Evolutionary conservation across 2,329 filamentous ascomycete genomes (phyloP).

Genomic region (Fusarium secorum): DNA sequence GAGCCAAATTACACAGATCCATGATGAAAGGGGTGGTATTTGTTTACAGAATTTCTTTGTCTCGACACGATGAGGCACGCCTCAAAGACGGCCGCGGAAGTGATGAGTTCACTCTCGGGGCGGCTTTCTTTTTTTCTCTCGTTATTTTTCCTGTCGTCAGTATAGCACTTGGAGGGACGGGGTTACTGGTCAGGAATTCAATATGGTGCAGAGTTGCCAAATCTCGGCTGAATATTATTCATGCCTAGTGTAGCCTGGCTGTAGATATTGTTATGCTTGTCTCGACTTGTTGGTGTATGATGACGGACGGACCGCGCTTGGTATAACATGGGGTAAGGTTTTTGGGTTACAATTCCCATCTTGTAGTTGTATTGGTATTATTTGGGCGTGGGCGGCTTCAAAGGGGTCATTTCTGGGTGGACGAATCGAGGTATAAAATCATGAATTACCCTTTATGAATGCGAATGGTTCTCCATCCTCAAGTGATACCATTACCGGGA

Average conservation of each 20-base stretch:
- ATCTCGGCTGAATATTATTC: not conserved
- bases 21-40: conserved; percentile 25
- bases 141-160: conserved; percentile 3
- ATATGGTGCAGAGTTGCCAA: conserved; percentile 1
- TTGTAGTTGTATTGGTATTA: conserved; percentile 38
- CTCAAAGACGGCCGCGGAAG: conserved; percentile 5
- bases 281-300: conserved; percentile 39
- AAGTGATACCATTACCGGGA: not conserved
- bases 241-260: conserved; percentile 31
- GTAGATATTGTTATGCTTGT: conserved; percentile 38
- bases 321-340: conserved; percentile 36
- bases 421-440: conserved; percentile 27
- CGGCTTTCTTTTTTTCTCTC: conserved; percentile 4
- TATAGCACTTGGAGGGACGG: conserved; percentile 6
- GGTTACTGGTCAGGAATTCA: not conserved
- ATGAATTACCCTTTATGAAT: conserved; percentile 12
- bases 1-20: conserved; percentile 14
- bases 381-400: conserved; percentile 5
- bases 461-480: not conserved
- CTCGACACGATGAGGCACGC: conserved; percentile 11
- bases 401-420: conserved; percentile 9
- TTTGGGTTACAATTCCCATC: conserved; percentile 30
- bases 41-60: conserved; percentile 25
- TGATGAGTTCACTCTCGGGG: conserved; percentile 5
- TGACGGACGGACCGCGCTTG: conserved; percentile 35